Base-by-base conservation (phyloP, 1,284 basidiomycete genomes). In the Apiotrichum montevideense region DNA sequence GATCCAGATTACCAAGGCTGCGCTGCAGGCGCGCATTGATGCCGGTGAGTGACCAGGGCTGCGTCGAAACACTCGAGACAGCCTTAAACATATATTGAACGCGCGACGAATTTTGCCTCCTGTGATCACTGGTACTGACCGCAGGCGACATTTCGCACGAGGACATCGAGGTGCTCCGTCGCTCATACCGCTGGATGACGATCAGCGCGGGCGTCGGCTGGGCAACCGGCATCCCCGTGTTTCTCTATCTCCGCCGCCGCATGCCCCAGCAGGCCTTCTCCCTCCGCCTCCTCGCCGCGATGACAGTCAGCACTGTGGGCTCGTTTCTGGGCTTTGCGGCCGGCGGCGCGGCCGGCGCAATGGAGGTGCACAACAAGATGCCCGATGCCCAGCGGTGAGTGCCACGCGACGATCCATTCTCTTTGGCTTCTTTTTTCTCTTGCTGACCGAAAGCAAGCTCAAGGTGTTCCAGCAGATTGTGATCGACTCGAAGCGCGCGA, bases 401-500 rank as follows among this genome's bases (percentile, higher is more conserved):
- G 41, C 15, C 21, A 21, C 21, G 21, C 21, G 21, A 21, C 21
- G 21, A 21, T 21, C 21, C 21, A 21, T 21, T 21, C 21, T 21
- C 21, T 21, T 35, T 13, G 13, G 37, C 13, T 7, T 8, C 7
- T 13, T 39, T 39, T 39, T 21, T 1, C 37, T 9, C 35, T 8
- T 3, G 46, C 57, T 59, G 37, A 59, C 47, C 29, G 33, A 32
- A 7, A 72, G 69, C n/a, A 73, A 72, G 51, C 56, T 73, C 34
- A 54, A 58, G 47, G 65, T 73, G 10, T 70, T 73, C 49, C 62
- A 65, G 45, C 56, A 71, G 46, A 62, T 73, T 45, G 65, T 69
- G 41, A 46, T 61, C n/a, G 64, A 68, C 48, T 62, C 66, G 35
- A 53, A 55, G 52, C 58, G 52, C 50, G 53, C 51, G 35, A 62